phyloP scores from a whole-genome alignment of 108 stramenopile species.

The Pseudonitzschia pungens region DNA sequence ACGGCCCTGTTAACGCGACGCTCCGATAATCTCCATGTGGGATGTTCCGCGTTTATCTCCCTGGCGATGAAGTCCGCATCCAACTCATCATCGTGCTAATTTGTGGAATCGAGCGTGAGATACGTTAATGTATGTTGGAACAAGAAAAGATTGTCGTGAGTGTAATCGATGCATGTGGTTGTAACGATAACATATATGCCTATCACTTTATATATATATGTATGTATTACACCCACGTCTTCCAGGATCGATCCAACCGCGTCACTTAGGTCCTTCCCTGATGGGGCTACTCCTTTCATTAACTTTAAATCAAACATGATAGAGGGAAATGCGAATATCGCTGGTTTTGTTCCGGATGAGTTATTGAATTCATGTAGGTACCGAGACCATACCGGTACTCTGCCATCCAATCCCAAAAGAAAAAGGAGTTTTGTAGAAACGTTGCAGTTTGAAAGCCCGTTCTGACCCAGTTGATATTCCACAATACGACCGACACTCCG shows the following conservation, averaged over 20 bases:
- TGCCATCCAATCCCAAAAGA: too few species aligned
- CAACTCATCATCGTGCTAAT: not conserved
- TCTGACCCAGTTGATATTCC: too few species aligned
- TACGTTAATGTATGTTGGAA: too few species aligned
- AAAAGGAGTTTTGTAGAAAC: too few species aligned
- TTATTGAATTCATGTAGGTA: not conserved
- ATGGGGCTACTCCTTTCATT: not conserved
- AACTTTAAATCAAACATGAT: constrained; percentile 8
- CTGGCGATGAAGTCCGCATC: not conserved
- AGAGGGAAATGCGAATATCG: not conserved
- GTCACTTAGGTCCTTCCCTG: constrained; percentile 13
- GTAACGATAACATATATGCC: not conserved
- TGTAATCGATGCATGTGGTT: too few species aligned
- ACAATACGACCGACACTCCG: too few species aligned
- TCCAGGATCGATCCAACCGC: constrained; percentile 6
- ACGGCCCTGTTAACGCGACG: constrained; percentile 42
- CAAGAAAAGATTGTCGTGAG: too few species aligned
- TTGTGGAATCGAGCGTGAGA: not conserved
- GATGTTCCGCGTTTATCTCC: constrained; percentile 19
- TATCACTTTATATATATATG: not conserved
- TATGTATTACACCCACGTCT: constrained; percentile 13
- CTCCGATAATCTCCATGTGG: constrained; percentile 42
- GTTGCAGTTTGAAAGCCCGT: too few species aligned
- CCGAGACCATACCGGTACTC: too few species aligned
- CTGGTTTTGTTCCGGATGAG: not conserved